phyloP scores from a whole-genome alignment of 83 land plant genomes.

The Diphasiastrum complanatum region DNA sequence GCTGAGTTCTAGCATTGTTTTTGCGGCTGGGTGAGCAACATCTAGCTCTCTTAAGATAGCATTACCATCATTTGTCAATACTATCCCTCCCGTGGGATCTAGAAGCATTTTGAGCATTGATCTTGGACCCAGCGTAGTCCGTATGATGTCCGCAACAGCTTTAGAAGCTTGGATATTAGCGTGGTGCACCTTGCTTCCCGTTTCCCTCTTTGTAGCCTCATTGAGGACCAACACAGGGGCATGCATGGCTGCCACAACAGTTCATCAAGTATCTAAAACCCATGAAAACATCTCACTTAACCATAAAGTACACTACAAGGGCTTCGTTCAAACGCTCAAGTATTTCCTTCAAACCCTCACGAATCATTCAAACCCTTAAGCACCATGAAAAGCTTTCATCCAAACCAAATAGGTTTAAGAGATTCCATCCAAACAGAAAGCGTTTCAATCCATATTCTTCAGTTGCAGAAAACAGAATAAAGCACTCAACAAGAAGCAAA shows the following conservation, averaged over 20 bases:
- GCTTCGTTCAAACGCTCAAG: too few relatives aligned
- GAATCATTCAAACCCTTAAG: too few relatives aligned
- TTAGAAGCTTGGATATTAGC: constrained; percentile 94
- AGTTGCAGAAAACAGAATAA: too few relatives aligned
- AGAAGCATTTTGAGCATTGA: constrained; percentile 99
- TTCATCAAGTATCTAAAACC: too few relatives aligned
- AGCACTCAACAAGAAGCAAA: too few relatives aligned
- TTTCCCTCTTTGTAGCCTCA: constrained; percentile 73
- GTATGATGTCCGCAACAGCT: constrained; percentile 98
- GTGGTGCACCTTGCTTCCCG: constrained; percentile 84
- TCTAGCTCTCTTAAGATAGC: constrained; percentile 91
- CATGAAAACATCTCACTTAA: too few relatives aligned
- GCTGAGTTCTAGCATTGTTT: constrained; percentile 97
- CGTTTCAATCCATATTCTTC: too few relatives aligned
- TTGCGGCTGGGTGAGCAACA: constrained; percentile 96
- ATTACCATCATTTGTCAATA: constrained; percentile 98
- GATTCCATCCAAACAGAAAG: too few relatives aligned
- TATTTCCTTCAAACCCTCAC: too few relatives aligned
- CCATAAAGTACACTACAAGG: too few relatives aligned
- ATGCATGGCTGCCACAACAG: constrained; percentile 44
- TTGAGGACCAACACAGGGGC: constrained; percentile 86
- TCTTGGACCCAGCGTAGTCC: constrained; percentile 92
- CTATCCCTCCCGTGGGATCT: constrained; percentile 94
- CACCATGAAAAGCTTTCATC: too few relatives aligned
- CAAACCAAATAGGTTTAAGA: too few relatives aligned